Base-by-base conservation (phyloP, 305 asterid species). In the Coffea humblotiana region DNA sequence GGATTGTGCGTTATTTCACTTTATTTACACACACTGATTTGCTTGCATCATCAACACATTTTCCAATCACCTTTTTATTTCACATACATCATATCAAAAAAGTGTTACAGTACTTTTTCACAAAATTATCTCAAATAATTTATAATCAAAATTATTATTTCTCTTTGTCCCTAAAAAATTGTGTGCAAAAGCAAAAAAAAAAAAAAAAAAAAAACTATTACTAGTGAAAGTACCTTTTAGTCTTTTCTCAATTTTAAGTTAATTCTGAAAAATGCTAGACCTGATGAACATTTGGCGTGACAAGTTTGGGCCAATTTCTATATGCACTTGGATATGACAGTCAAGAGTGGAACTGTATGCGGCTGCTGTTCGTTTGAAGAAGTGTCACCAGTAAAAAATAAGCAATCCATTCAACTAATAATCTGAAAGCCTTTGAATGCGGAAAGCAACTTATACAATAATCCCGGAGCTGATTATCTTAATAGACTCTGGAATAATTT, bases 381-480 rank as follows among this genome's bases (percentile, higher is more conserved):
- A 48, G 65, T 48, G 72, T 64, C 72, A 64, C 79, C 27, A 43
- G 71, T 47, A 60, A 65, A 8, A 45, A 40, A 35, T 3, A n/a
- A n/a, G 29, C 21, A 27, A 23, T 11, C 40, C 12, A 0, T 65
- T 32, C 51, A 66, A 27, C 47, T 66, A 65, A 48, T 49, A 66
- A 49, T 49, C 49, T 48, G n/a, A 77, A 66, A 66, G 47, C 74
- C 74, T 66, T 66, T 77, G 80, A 77, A 77, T 32, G 71, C 25
- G 47, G n/a, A 12, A 78, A 71, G 32, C 49, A 78, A 58, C 66
- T 71, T 45, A 8, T 27, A 27, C 77, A 47, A 78, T 54, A 54
- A 71, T 43, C 43, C 70, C 15, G 40, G 48, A 70, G 67, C 32
- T 35, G 54, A 49, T 64, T 54, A 8, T 40, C 49, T 18, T 43